Evolutionary conservation across 2,329 filamentous ascomycete genomes (phyloP).

Genomic region (Leptoxyphium fumago): DNA sequence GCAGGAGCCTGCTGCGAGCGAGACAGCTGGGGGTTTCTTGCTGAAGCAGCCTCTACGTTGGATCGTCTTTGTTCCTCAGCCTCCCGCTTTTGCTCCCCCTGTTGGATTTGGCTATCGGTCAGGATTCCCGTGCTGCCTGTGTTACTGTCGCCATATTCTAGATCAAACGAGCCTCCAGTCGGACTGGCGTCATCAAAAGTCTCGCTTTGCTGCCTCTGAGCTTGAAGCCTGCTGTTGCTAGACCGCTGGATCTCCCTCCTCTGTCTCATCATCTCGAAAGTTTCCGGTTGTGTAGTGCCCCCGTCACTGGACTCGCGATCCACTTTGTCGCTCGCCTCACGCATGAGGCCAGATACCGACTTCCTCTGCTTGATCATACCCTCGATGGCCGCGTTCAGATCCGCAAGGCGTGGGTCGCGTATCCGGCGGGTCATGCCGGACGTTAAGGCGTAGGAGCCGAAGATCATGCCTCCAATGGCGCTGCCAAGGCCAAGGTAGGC

Average conservation of each 20-base stretch:
- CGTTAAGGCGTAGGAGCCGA: conserved; percentile 19
- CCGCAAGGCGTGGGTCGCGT: conserved; percentile 27
- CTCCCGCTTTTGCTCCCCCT: not conserved
- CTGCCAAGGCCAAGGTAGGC: not conserved
- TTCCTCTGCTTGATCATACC: conserved; percentile 13
- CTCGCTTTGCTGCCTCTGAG: conserved; percentile 11
- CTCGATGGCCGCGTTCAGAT: conserved; percentile 24
- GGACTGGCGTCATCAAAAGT: conserved; percentile 23
- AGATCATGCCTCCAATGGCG: conserved; percentile 9
- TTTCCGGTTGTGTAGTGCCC: conserved; percentile 12
- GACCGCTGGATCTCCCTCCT: conserved; percentile 10
- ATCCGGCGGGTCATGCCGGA: conserved; percentile 19
- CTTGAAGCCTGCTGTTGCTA: conserved; percentile 1
- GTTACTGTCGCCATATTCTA: conserved; percentile 17
- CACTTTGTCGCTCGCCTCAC: not conserved
- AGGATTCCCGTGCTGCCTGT: conserved; percentile 14
- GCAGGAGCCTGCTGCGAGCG: conserved; percentile 2
- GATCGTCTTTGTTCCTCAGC: not conserved
- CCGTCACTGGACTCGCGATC: conserved; percentile 6
- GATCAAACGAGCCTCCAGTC: conserved; percentile 19
- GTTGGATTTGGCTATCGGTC: conserved; percentile 16
- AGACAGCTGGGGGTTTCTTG: not conserved
- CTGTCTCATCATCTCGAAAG: conserved; percentile 17
- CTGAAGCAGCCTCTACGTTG: not conserved
- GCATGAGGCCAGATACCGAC: not conserved